Base-by-base conservation (phyloP, 768 basidiomycete genomes). In the Rhodosporidiobolus sp. region DNA sequence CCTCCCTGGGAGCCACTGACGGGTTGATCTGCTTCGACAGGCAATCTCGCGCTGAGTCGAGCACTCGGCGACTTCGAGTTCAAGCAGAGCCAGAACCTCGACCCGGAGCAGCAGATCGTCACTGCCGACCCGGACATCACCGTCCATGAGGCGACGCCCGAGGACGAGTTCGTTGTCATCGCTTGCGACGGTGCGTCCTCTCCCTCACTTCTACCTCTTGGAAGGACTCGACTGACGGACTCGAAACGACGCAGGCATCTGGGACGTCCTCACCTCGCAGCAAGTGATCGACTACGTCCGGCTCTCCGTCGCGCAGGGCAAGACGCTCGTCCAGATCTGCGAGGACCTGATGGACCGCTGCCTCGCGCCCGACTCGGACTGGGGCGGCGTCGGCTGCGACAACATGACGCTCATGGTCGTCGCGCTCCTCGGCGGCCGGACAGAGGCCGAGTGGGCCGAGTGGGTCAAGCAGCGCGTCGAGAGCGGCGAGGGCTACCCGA, bases 1-100 rank as follows among this genome's bases (percentile, higher is more conserved):
- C 30, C 6, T 34, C 24, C 30, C 2, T 14, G 38, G 38, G 38
- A 43, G 38, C 7, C 32, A 49, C 48, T 52, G 38, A 34, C 49
- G 24, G 28, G 6, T 3, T 19, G 20, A 10, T 19, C n/a, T 20
- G 17, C 19, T 56, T 16, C 48, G 26, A 16, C 77, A 96, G 94
- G 95, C 74, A 98, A 98, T 80, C 88, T 99, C 67, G 95, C 96
- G 0, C 83, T 98, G 50, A 94, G 94, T 24, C 86, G 96, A 77
- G 96, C 96, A 8, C 83, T 99, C 35, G 96, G 96, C 66, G 96
- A 99, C 81, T 98, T 99, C 80, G 93, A 96, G 75, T 99, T 96
- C 86, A 99, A 99, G 85, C 94, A 95, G 83, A 95, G 94, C 79
- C 86, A 87, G 60, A 82, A 86, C 26, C 81, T 97, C 17, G 81